phyloP scores from a whole-genome alignment of 2,329 filamentous ascomycete genomes.

The Penicillium sp. region DNA sequence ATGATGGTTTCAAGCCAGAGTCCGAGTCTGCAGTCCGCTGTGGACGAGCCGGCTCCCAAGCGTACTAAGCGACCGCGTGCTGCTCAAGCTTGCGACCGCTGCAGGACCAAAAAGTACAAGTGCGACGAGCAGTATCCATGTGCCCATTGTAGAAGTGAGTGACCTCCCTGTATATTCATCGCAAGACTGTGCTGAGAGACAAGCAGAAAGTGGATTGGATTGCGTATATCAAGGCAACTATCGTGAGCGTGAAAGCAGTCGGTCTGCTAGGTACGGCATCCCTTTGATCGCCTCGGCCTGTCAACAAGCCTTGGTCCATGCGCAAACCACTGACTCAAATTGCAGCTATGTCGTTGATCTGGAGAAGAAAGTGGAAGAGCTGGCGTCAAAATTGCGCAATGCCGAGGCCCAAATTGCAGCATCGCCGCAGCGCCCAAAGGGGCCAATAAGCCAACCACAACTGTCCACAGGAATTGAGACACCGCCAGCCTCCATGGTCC shows the following conservation, averaged over 20 bases:
- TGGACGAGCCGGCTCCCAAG: slow-evolving; percentile 20
- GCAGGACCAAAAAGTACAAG: slow-evolving; percentile 50
- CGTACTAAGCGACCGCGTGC: slow-evolving; percentile 41
- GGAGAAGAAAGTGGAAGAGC: slow-evolving; percentile 34
- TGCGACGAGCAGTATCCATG: slow-evolving; percentile 49
- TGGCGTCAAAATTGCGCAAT: slow-evolving; percentile 26
- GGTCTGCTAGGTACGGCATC: slow-evolving; percentile 27
- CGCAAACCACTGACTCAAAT: slow-evolving; percentile 1
- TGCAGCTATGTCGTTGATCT: slow-evolving; percentile 37
- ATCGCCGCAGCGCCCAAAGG: slow-evolving; percentile 11
- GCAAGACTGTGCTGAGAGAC: not conserved
- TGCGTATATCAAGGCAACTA: slow-evolving; percentile 38
- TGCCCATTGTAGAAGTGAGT: slow-evolving; percentile 45
- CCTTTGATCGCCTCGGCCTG: not conserved
- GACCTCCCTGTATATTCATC: not conserved
- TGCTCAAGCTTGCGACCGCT: slow-evolving; percentile 48
- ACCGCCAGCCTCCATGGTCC: slow-evolving; percentile 26
- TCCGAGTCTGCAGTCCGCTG: slow-evolving; percentile 10
- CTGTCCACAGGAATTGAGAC: slow-evolving; percentile 13
- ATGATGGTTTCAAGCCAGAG: slow-evolving; percentile 40
- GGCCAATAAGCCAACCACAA: slow-evolving; percentile 3
- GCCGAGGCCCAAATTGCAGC: slow-evolving; percentile 19
- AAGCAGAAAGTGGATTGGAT: slow-evolving; percentile 31
- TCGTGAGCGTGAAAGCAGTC: slow-evolving; percentile 29
- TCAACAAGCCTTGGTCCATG: not conserved